Evolutionary conservation across 495 filamentous ascomycete genomes (phyloP).

Genomic region (Penicillium paxilli): DNA sequence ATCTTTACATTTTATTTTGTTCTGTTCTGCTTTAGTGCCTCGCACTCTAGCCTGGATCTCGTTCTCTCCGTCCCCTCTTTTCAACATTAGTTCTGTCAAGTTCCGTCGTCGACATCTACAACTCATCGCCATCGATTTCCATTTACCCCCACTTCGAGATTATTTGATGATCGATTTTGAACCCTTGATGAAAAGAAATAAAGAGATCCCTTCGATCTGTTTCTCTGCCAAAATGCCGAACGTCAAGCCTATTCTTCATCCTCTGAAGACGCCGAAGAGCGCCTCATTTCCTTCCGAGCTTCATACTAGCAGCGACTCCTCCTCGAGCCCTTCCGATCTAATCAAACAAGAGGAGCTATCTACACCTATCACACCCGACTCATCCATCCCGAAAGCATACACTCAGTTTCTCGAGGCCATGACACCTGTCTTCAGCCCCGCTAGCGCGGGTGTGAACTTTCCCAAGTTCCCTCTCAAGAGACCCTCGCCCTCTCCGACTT

Average conservation of each 20-base stretch:
- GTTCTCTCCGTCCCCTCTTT: too few relatives aligned
- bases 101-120: too few relatives aligned
- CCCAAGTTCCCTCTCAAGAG: conserved; percentile 33
- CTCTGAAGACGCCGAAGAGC: conserved; percentile 76
- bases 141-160: too few relatives aligned
- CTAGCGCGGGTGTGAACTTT: conserved; percentile 32
- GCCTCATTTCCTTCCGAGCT: conserved; percentile 80
- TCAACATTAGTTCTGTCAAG: too few relatives aligned
- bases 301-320: conserved; percentile 26
- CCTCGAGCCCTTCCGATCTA: conserved; percentile 30
- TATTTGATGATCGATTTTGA: too few relatives aligned
- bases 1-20: too few relatives aligned
- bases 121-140: too few relatives aligned
- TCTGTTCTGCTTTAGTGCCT: too few relatives aligned
- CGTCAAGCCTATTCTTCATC: conserved; percentile 64
- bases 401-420: conserved; percentile 86
- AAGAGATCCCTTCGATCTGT: too few relatives aligned
- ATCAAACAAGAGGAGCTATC: conserved; percentile 8
- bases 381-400: conserved; percentile 68
- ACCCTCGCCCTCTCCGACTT: conserved; percentile 34
- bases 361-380: background rate
- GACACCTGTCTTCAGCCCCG: conserved; percentile 60
- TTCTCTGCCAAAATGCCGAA: too few relatives aligned
- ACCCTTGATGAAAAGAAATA: too few relatives aligned
- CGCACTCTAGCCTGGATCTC: too few relatives aligned